phyloP scores from a whole-genome alignment of 2,329 filamentous ascomycete species.

The Tolypocladium ovalisporum region DNA sequence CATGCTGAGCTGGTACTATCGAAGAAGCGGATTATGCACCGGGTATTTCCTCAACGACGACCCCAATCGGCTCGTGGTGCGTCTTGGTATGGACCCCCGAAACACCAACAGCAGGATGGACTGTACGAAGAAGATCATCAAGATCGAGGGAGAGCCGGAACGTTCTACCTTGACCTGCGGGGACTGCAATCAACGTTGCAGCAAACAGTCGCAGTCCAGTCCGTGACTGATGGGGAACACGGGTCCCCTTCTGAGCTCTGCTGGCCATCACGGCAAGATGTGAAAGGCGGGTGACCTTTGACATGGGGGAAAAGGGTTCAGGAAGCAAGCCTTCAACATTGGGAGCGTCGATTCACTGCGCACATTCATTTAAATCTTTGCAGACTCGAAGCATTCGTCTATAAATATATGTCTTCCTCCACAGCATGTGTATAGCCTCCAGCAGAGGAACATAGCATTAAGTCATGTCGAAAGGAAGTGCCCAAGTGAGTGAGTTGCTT shows the following conservation, averaged over 20 bases:
- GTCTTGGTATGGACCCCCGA: constrained; percentile 1
- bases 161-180: neutral
- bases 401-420: too few species aligned
- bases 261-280: too few species aligned
- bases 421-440: neutral
- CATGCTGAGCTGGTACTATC: constrained; percentile 1
- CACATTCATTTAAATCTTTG: too few species aligned
- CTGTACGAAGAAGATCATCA: constrained; percentile 2
- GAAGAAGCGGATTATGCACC: neutral
- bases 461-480: too few species aligned
- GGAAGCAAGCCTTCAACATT: too few species aligned
- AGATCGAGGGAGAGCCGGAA: neutral
- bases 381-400: too few species aligned
- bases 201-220: too few species aligned
- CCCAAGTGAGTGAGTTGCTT: neutral
- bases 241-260: too few species aligned
- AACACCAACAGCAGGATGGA: constrained; percentile 5
- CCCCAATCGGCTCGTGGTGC: constrained; percentile 1
- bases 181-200: neutral
- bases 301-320: too few species aligned
- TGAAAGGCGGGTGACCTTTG: too few species aligned
- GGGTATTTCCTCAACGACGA: constrained; percentile 3
- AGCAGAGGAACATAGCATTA: neutral
- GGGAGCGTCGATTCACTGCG: too few species aligned
- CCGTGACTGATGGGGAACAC: too few species aligned